These are phyloP conservation scores for Grosmannia huntii DNA, from an alignment of 2,329 filamentous ascomycete species.

Conservation along the genomic window DNA sequence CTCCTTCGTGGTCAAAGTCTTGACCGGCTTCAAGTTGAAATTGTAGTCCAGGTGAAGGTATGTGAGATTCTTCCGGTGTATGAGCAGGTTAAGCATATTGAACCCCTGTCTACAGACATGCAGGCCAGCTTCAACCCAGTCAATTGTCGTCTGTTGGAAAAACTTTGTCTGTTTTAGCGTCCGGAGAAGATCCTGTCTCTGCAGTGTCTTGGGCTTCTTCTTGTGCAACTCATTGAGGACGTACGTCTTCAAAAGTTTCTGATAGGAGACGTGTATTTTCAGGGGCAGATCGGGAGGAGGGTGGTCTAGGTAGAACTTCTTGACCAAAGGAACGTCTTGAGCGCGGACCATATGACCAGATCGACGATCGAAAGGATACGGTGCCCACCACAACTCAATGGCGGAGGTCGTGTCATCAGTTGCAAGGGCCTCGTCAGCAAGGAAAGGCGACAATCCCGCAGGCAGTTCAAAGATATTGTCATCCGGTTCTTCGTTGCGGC, in stretches of 20 bases:
- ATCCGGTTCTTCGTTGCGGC: conserved; percentile 59
- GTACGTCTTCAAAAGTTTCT: conserved; percentile 91
- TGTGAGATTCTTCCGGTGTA: conserved; percentile 95
- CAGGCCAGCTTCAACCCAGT: conserved; percentile 97
- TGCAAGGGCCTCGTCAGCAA: conserved; percentile 78
- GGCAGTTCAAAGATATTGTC: conserved; percentile 81
- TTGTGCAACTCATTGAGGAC: conserved; percentile 96
- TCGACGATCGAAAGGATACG: conserved; percentile 85
- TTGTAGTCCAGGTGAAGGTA: conserved; percentile 99
- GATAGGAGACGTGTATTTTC: conserved; percentile 95
- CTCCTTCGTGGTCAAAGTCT: conserved; percentile 96
- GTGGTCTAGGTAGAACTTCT: conserved; percentile 98
- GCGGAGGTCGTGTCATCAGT: conserved; percentile 82
- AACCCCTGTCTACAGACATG: conserved; percentile 97
- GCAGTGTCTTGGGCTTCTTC: conserved; percentile 88
- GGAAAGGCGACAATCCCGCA: conserved; percentile 68
- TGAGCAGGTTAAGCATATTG: conserved; percentile 97
- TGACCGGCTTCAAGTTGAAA: conserved; percentile 98
- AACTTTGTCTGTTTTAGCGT: conserved; percentile 95
- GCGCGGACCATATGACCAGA: conserved; percentile 94
- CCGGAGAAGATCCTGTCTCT: conserved; percentile 81
- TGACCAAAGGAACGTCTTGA: conserved; percentile 91
- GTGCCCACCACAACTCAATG: conserved; percentile 95
- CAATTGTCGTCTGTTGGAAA: conserved; percentile 98
- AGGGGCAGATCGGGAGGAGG: conserved; percentile 78